Evolutionary conservation across 441 rosid genomes (phyloP).

Genomic region (Brassica balearica): DNA sequence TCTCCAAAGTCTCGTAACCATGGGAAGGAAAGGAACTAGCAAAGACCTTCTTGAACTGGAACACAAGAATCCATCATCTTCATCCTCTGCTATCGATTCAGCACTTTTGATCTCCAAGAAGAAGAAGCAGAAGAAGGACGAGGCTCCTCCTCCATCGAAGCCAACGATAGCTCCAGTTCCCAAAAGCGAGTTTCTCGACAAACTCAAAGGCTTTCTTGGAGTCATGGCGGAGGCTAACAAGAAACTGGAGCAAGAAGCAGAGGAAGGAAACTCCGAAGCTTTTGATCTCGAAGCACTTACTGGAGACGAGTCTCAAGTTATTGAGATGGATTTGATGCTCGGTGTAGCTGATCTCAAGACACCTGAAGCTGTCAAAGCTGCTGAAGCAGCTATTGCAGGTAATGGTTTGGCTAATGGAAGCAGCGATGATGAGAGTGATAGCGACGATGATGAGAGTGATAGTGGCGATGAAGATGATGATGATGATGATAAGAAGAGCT

Average conservation of each 20-base stretch:
- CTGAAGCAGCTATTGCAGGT: constrained; percentile 68
- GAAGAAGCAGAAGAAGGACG: neutral
- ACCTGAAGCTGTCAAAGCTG: constrained; percentile 76
- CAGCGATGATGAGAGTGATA: constrained; percentile 45
- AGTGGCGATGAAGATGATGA: neutral
- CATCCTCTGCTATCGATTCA: constrained; percentile 44
- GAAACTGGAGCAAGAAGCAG: constrained; percentile 60
- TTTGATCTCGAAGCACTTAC: constrained; percentile 70
- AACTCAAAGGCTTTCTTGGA: constrained; percentile 74
- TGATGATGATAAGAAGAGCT: constrained; percentile 7
- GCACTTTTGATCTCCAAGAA: constrained; percentile 29
- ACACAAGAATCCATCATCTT: constrained; percentile 48
- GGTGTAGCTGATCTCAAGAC: constrained; percentile 89
- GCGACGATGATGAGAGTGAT: constrained; percentile 32
- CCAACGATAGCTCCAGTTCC: constrained; percentile 50
- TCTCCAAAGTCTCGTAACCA: constrained; percentile 26
- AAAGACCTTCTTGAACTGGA: constrained; percentile 65
- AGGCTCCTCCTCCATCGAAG: constrained; percentile 39
- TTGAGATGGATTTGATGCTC: constrained; percentile 84
- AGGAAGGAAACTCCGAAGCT: constrained; percentile 60
- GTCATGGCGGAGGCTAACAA: constrained; percentile 77
- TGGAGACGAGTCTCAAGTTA: constrained; percentile 69
- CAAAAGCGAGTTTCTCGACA: constrained; percentile 72
- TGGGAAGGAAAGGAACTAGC: constrained; percentile 48
- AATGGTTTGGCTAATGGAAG: constrained; percentile 41